Conservation (phyloP, 2,329 filamentous ascomycete genomes). For the Kalmusia sp. region DNA sequence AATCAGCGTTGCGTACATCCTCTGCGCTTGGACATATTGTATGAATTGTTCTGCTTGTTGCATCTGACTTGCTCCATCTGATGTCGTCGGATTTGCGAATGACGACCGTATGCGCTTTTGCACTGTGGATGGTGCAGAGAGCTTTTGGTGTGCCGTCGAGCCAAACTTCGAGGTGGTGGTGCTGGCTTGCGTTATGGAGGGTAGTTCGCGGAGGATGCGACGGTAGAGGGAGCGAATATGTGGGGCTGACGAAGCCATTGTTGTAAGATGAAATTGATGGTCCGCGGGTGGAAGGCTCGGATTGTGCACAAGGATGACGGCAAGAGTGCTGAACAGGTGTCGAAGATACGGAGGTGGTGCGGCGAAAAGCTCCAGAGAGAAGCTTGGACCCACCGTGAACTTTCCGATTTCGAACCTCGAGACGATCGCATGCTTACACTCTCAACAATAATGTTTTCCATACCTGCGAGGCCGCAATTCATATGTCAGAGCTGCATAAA, state of each 20-base stretch:
- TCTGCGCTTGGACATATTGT: conserved; percentile 83
- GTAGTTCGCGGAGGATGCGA: conserved; percentile 86
- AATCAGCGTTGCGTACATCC: conserved; percentile 79
- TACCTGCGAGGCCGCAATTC: conserved; percentile 18
- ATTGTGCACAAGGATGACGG: not conserved
- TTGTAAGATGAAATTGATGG: not conserved
- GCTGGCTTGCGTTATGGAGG: conserved; percentile 68
- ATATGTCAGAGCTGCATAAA: conserved; percentile 30
- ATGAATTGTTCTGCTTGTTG: conserved; percentile 78
- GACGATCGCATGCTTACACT: not conserved
- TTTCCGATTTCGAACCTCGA: conserved; percentile 14
- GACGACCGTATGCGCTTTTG: conserved; percentile 72
- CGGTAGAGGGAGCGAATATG: conserved; percentile 82
- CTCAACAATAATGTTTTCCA: conserved; percentile 16
- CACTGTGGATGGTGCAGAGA: conserved; percentile 68
- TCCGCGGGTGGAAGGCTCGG: not conserved
- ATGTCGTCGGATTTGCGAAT: conserved; percentile 54
- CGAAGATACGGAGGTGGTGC: conserved; percentile 29
- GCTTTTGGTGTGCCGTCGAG: conserved; percentile 44
- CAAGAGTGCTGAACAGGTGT: conserved; percentile 4
- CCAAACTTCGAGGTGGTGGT: conserved; percentile 48
- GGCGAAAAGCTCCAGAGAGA: conserved; percentile 33
- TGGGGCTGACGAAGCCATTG: conserved; percentile 52
- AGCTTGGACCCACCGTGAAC: conserved; percentile 30
- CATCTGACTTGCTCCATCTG: conserved; percentile 25